Evolutionary conservation across 352 stramenopile genomes (phyloP), one percentile per base, ranked within the genome.

Genomic region (Phytophthora agathidicida): DNA sequence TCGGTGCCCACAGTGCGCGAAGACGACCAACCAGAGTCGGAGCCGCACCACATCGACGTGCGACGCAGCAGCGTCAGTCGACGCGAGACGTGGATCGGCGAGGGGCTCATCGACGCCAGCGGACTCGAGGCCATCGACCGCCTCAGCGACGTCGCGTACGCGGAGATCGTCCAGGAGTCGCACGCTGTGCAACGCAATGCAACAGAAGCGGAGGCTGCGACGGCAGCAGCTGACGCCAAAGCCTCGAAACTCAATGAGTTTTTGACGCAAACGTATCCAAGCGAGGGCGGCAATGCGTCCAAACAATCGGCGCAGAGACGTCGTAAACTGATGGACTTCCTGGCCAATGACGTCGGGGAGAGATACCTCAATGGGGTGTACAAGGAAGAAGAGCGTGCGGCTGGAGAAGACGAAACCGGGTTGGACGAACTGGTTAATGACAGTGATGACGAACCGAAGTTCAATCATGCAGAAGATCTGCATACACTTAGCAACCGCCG

Each of bases 311-410:
- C 83, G 43, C 75, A 81, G 30, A 56, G 77, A 6, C 71, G 75
- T 45, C 86, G 70, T 43, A 91, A 91, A 52, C 57, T 91, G 26
- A 68, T 91, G 17, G 81, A 91, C 64, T 91, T 91, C 44, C 56
- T 91, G 7, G 81, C 81, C 26, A 85, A 74, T n/a, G 81, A 91
- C 45, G 60, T 86, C n/a, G 75, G 75, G 9, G 81, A 91, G 51
- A 57, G 74, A 6, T 91, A 91, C 56, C 52, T 91, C 5, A 69
- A 91, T 24, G 75, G 69, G 16, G 77, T 91, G n/a, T 91, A 91
- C 64, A 62, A 83, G 41, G 77, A 89, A 6, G 77, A 91, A 20
- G 66, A 77, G 16, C 73, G 58, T 14, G 77, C 69, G 16, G 64
- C 52, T 9, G 60, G 60, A 17, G 60, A 58, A 13, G 62, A 73